Evolutionary conservation across 257 asterid genomes (phyloP), one percentile per base, ranked within the genome.

Genomic region (Nicotiana undulata): DNA sequence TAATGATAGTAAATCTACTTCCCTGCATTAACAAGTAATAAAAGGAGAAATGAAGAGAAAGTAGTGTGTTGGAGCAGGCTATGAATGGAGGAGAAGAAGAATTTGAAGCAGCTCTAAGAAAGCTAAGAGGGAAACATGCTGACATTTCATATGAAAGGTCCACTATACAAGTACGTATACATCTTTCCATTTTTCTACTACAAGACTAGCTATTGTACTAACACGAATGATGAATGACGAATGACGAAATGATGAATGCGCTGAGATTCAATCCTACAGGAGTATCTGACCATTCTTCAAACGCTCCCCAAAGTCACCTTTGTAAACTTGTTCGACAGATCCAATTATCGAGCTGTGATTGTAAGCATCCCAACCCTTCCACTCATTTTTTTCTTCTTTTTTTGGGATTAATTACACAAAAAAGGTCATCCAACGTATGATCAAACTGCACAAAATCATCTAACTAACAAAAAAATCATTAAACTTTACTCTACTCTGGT

Each of bases 111-210:
- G 88, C 98, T 34, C 82, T 93, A 81, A 91, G 88, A 85, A 91
- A 84, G 63, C 93, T 93, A 79, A 90, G 98, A 52, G 98, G 98
- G 75, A 85, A 85, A 61, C 86, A 91, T 32, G 87, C 92, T 61
- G 93, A 93, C 84, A 88, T 93, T 53, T 81, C 92, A 64, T 53
- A 80, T 67, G 98, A 91, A 90, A 90, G 88, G 22, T 76, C 84
- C 66, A 89, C 86, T 61, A 91, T 93, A 85, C 89, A 90, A 88
- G 98, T 90, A 81, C 80, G 52, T 31, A 67, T 16, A 17, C 13
- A 5, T 37, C 44, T 6, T 37, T 37, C 44, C 44, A 37, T 37
- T 37, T 34, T 37, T 37, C 37, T 34, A 34, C 44, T 37, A 37
- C 44, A 6, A 37, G 8, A 34, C 40, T n/a, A n/a, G n/a, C n/a